A percentile compares a stretch with the other conserved stretches of the same genome.
Evolutionary conservation across 768 basidiomycete genomes (phyloP).

Genomic region (Suillus luteus): DNA sequence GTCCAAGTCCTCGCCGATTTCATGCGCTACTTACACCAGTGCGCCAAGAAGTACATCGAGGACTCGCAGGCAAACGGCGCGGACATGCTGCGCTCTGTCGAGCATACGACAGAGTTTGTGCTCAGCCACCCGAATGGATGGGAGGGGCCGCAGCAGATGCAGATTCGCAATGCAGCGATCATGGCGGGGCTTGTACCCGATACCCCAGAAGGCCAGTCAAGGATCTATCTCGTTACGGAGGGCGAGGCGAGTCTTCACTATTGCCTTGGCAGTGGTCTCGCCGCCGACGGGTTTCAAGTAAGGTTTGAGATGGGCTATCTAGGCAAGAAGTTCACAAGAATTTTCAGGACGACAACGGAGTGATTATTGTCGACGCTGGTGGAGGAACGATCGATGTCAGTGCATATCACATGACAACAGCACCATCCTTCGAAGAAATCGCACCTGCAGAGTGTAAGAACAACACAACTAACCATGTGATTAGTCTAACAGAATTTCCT

Average conservation of each 20-base stretch:
- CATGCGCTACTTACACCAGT: conserved; percentile 46
- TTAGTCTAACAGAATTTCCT: conserved; percentile 12
- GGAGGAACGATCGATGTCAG: conserved; percentile 65
- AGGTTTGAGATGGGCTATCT: neutral
- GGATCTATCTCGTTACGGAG: conserved; percentile 50
- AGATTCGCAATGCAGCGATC: conserved; percentile 47
- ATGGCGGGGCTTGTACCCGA: conserved; percentile 42
- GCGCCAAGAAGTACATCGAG: conserved; percentile 45
- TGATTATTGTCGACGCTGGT: conserved; percentile 62
- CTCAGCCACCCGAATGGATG: conserved; percentile 52
- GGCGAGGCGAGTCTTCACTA: conserved; percentile 57
- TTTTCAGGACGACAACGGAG: conserved; percentile 44
- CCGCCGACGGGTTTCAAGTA: conserved; percentile 31
- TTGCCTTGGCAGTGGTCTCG: conserved; percentile 41
- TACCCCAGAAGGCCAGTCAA: conserved; percentile 36
- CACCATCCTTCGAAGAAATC: conserved; percentile 47
- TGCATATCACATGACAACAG: conserved; percentile 47
- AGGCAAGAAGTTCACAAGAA: conserved; percentile 2
- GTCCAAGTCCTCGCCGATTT: conserved; percentile 52
- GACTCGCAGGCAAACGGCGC: conserved; percentile 46
- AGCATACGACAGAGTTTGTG: conserved; percentile 44
- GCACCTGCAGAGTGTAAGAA: conserved; percentile 45
- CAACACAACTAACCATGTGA: neutral
- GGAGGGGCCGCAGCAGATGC: conserved; percentile 45
- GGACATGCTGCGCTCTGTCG: conserved; percentile 44